A percentile compares a stretch with the other conserved stretches of the same genome.
These are phyloP conservation scores for Diaporthe nobilis DNA, from an alignment of 2,329 filamentous ascomycete species.

Conservation along the genomic window DNA sequence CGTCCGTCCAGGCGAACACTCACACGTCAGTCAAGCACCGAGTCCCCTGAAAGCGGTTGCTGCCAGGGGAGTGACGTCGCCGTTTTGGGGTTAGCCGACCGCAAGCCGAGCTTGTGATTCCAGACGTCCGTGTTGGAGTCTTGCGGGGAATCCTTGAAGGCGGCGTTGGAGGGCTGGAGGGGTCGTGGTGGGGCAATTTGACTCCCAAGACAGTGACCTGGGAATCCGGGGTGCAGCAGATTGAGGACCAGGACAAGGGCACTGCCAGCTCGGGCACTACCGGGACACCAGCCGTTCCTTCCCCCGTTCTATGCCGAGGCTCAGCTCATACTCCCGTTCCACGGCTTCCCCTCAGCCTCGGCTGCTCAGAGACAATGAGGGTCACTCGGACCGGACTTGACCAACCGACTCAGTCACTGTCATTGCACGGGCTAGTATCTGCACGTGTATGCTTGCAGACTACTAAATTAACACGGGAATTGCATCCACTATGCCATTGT, in stretches of 20 bases:
- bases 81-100: constrained; percentile 41
- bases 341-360: constrained; percentile 26
- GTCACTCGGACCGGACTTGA: background rate
- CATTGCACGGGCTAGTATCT: background rate
- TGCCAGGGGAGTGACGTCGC: constrained; percentile 40
- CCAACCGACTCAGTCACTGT: constrained; percentile 4
- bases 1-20: background rate
- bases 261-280: constrained; percentile 7
- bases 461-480: background rate
- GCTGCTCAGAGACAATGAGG: background rate
- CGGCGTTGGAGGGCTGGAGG: background rate
- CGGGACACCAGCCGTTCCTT: background rate
- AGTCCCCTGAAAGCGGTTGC: background rate
- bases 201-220: background rate
- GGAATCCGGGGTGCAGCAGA: constrained; percentile 24
- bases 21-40: constrained; percentile 20
- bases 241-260: constrained; percentile 13
- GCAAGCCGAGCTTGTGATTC: constrained; percentile 42
- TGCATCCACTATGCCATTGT: constrained; percentile 16
- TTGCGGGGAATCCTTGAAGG: constrained; percentile 33
- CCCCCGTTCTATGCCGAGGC: constrained; percentile 28
- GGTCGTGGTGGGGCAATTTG: background rate
- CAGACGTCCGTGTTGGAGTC: constrained; percentile 17
- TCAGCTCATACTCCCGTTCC: background rate
- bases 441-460: background rate